phyloP scores from a whole-genome alignment of 129 eudicot genomes.

The Artemisia annua region DNA sequence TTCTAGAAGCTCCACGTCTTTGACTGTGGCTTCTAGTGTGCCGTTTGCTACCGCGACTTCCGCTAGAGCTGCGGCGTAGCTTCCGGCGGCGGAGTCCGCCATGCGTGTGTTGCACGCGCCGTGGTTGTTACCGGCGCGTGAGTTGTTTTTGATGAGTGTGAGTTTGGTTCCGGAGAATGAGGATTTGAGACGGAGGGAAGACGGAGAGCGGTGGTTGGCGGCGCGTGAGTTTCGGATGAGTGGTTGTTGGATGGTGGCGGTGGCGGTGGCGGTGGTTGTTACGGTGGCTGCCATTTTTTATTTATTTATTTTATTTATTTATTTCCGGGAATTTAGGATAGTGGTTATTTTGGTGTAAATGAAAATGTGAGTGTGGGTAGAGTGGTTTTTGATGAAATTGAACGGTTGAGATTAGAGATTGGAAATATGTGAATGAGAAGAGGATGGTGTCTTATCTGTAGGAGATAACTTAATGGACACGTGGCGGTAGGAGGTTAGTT shows the following conservation, averaged over 20 bases:
- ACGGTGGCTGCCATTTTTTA: no score
- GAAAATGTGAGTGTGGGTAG: no score
- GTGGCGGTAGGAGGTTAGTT: no score
- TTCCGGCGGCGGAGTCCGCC: slow-evolving; percentile 60
- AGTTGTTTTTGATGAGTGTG: slow-evolving; percentile 12
- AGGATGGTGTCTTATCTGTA: slow-evolving; percentile 39
- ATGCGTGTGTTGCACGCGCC: slow-evolving; percentile 49
- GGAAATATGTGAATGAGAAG: slow-evolving; percentile 21
- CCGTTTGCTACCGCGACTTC: slow-evolving; percentile 62
- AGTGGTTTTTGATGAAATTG: no score
- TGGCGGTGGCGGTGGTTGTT: no score
- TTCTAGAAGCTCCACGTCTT: slow-evolving; percentile 53
- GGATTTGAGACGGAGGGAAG: slow-evolving; percentile 29
- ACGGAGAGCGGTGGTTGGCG: slow-evolving; percentile 46
- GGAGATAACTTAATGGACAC: slow-evolving; percentile 39
- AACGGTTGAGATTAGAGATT: no score
- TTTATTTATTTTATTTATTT: no score
- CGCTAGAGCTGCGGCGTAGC: slow-evolving; percentile 79
- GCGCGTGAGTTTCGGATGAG: slow-evolving; percentile 29
- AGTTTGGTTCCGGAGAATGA: slow-evolving; percentile 50
- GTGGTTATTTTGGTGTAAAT: no score
- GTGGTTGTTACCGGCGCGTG: slow-evolving; percentile 28
- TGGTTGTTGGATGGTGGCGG: slow-evolving; percentile 42
- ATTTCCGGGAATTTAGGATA: no score
- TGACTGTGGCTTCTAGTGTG: slow-evolving; percentile 52